These are phyloP conservation scores for Suillus fuscotomentosus DNA, from an alignment of 768 basidiomycete genomes.

Conservation along the genomic window DNA sequence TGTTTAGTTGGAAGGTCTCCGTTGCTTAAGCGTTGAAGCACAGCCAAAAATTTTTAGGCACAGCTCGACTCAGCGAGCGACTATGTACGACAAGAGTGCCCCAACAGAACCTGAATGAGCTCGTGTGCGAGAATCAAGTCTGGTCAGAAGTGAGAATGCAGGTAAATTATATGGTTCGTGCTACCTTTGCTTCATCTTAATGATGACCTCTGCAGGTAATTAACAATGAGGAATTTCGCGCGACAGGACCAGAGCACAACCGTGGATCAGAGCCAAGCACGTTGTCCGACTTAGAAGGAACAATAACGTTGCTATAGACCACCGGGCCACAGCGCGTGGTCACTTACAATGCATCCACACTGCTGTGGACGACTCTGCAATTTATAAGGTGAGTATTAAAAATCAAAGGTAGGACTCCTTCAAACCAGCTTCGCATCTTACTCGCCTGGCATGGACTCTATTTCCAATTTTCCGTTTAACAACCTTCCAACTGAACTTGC, in stretches of 20 bases:
- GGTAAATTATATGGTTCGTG: background rate
- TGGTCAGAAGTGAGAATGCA: background rate
- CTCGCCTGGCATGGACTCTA: background rate
- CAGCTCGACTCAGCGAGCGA: background rate
- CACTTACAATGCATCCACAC: background rate
- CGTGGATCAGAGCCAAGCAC: background rate
- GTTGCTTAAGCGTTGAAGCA: background rate
- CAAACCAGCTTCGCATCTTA: background rate
- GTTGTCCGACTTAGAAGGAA: background rate
- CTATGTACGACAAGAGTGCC: background rate
- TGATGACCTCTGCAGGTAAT: background rate
- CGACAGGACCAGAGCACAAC: too few relatives aligned
- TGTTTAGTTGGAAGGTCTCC: background rate
- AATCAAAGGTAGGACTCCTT: background rate
- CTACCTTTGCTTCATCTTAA: background rate
- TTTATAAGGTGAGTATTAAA: background rate
- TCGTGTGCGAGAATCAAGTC: background rate
- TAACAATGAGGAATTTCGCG: background rate
- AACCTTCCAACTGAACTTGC: constrained; percentile 36
- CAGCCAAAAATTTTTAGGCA: background rate
- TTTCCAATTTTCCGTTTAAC: constrained; percentile 17
- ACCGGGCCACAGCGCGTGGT: background rate
- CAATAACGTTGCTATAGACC: background rate
- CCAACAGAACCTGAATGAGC: background rate
- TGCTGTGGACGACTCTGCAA: background rate